phyloP scores from a whole-genome alignment of 1,284 basidiomycete species.

The Inonotus hispidus region DNA sequence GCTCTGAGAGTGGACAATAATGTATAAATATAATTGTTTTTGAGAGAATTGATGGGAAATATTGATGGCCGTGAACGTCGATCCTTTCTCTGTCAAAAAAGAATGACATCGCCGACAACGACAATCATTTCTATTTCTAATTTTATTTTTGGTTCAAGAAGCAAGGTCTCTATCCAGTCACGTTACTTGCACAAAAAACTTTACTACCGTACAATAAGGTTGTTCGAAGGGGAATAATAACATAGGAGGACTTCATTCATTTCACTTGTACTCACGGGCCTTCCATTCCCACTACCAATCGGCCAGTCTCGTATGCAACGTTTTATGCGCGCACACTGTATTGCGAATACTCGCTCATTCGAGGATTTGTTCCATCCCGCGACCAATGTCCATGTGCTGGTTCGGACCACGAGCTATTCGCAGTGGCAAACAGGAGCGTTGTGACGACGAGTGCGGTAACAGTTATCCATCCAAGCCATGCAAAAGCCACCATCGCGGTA shows the following conservation, averaged over 20 bases:
- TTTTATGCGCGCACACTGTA: conserved; percentile 13
- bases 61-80: neutral
- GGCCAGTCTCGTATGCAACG: neutral
- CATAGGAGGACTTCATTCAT: too few relatives aligned
- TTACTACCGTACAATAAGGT: too few relatives aligned
- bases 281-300: neutral
- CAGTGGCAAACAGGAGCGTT: conserved; percentile 48
- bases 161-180: neutral
- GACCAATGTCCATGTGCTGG: conserved; percentile 60
- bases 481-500: conserved; percentile 61
- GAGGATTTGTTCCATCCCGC: conserved; percentile 30
- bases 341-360: conserved; percentile 26
- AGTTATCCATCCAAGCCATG: conserved; percentile 63
- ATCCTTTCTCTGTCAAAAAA: neutral
- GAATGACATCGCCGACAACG: neutral
- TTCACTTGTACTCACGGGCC: neutral
- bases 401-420: conserved; percentile 52
- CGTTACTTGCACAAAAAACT: neutral
- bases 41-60: neutral
- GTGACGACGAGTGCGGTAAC: conserved; percentile 46
- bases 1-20: too few relatives aligned
- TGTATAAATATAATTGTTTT: neutral
- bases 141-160: neutral
- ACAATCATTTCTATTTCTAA: neutral
- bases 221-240: too few relatives aligned